Evolutionary conservation across 441 rosid species (phyloP).

Genomic region (Biscutella laevigata): DNA sequence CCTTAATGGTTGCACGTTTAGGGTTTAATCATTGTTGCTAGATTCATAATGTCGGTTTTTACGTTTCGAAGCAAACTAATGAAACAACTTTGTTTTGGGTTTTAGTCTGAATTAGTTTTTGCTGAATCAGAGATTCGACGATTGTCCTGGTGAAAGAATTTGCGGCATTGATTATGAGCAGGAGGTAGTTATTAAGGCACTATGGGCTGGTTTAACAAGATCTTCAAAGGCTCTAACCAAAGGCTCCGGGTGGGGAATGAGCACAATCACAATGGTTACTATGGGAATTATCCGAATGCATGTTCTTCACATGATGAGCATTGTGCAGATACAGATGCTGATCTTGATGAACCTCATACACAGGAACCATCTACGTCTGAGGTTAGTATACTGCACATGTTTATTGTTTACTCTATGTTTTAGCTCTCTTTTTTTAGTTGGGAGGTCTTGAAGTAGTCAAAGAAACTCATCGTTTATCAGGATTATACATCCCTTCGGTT

Average conservation of each 20-base stretch:
- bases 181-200: conserved; percentile 31
- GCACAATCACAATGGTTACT: conserved; percentile 37
- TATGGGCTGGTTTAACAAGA: conserved; percentile 86
- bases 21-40: conserved; percentile 7
- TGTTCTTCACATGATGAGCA: conserved; percentile 23
- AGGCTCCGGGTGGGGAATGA: conserved; percentile 44
- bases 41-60: neutral
- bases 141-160: conserved; percentile 32
- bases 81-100: neutral
- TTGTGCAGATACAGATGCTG: conserved; percentile 22
- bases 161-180: conserved; percentile 36
- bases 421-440: neutral
- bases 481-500: neutral
- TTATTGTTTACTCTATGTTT: neutral
- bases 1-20: conserved; percentile 10
- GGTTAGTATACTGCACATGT: conserved; percentile 32
- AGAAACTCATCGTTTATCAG: neutral
- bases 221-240: conserved; percentile 70
- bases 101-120: neutral
- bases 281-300: conserved; percentile 32
- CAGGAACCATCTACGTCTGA: conserved; percentile 56
- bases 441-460: neutral
- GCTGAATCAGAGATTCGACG: neutral
- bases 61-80: conserved; percentile 1
- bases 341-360: conserved; percentile 20